Percentiles rank a stretch among this genome's conserved stretches.
These are phyloP conservation scores for Glarea lozoyensis DNA, from an alignment of 495 filamentous ascomycete genomes.

Conservation along the genomic window DNA sequence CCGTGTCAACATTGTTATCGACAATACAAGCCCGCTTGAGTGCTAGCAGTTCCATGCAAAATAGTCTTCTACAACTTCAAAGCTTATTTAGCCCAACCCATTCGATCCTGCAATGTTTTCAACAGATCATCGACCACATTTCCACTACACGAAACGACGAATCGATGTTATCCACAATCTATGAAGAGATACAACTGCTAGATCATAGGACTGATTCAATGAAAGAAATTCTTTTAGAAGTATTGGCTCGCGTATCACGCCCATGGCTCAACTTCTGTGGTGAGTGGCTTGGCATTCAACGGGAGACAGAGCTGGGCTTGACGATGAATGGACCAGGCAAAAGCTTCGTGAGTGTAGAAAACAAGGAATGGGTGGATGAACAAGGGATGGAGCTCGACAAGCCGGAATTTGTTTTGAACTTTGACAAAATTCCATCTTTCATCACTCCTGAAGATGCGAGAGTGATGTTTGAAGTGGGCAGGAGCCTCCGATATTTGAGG, in stretches of 20 bases:
- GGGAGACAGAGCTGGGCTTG: conserved; percentile 40
- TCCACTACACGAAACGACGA: conserved; percentile 52
- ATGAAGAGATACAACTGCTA: conserved; percentile 50
- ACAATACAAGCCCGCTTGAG: conserved; percentile 48
- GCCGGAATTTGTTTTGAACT: conserved; percentile 51
- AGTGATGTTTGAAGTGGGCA: conserved; percentile 67
- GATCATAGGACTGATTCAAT: conserved; percentile 56
- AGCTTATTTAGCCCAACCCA: conserved; percentile 52
- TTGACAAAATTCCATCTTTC: conserved; percentile 55
- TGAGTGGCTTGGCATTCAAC: conserved; percentile 67
- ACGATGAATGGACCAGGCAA: conserved; percentile 35
- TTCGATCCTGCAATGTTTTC: conserved; percentile 53
- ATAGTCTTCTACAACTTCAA: conserved; percentile 62
- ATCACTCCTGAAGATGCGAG: conserved; percentile 55
- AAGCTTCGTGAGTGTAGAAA: conserved; percentile 54
- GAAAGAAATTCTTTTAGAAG: conserved; percentile 52
- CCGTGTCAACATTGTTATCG: conserved; percentile 43
- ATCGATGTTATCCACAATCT: conserved; percentile 58
- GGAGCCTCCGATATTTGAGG: conserved; percentile 65
- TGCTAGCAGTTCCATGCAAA: conserved; percentile 26
- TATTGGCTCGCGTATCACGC: conserved; percentile 52
- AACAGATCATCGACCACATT: conserved; percentile 46
- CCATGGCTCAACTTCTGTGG: conserved; percentile 69
- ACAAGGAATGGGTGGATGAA: conserved; percentile 45
- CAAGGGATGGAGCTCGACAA: conserved; percentile 40